A percentile compares a stretch with the other conserved stretches of the same genome.
phyloP scores from a whole-genome alignment of 371 early-diverging fungal species.

The Mycotypha africana region DNA sequence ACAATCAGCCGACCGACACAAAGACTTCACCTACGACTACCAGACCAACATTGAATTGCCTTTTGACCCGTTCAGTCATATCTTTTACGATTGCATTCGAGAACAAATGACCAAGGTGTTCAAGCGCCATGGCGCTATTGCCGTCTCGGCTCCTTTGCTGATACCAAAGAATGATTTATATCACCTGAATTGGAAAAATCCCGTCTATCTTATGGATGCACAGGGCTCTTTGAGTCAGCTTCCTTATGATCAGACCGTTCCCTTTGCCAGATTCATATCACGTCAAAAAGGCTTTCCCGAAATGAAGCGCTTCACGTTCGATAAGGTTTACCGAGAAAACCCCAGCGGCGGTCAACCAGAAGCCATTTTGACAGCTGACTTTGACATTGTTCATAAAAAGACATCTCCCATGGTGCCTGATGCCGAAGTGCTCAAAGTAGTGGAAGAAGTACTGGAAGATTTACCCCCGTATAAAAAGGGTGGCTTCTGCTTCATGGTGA shows the following conservation, averaged over 20 bases:
- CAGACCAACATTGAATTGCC: slow-evolving; percentile 48
- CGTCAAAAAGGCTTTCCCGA: slow-evolving; percentile 64
- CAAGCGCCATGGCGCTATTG: slow-evolving; percentile 82
- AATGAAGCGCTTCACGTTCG: slow-evolving; percentile 85
- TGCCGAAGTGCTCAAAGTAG: slow-evolving; percentile 86
- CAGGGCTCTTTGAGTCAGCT: slow-evolving; percentile 81
- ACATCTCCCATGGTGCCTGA: slow-evolving; percentile 74
- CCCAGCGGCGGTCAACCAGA: slow-evolving; percentile 79
- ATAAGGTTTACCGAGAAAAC: slow-evolving; percentile 75
- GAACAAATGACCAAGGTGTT: slow-evolving; percentile 80
- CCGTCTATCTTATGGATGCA: slow-evolving; percentile 78
- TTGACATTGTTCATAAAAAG: slow-evolving; percentile 81
- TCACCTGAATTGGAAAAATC: slow-evolving; percentile 61
- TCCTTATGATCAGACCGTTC: slow-evolving; percentile 89
- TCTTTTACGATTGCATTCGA: slow-evolving; percentile 67
- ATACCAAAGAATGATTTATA: slow-evolving; percentile 76
- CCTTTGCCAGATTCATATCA: slow-evolving; percentile 85
- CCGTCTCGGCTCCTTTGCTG: slow-evolving; percentile 78
- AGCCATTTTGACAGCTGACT: slow-evolving; percentile 77
- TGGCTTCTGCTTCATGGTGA: slow-evolving; percentile 52
- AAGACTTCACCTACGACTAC: slow-evolving; percentile 89
- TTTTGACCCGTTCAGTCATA: slow-evolving; percentile 57
- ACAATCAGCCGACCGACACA: slow-evolving; percentile 74
- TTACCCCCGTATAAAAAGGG: slow-evolving; percentile 64
- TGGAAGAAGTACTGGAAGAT: slow-evolving; percentile 78